Percentiles rank a stretch among this genome's conserved stretches.
Evolutionary conservation across 1,139 yeast genomes (phyloP).

Genomic region (Waltiozyma sp.): DNA sequence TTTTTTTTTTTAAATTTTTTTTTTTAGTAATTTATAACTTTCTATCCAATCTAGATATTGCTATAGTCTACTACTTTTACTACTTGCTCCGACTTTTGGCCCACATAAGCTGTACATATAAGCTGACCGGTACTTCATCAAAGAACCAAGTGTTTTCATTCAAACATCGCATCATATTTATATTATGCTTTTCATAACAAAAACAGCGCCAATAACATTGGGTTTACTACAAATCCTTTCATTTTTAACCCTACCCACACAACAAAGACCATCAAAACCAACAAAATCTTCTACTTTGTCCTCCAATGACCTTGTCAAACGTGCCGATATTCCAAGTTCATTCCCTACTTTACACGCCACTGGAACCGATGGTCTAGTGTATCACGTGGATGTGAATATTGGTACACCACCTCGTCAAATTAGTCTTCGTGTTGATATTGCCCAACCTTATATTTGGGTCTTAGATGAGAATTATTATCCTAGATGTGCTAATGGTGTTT

Average conservation of each 20-base stretch:
- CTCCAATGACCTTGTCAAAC: neutral
- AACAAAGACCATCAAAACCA: neutral
- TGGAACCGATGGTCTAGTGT: neutral
- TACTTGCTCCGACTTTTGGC: no score
- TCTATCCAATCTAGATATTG: no score
- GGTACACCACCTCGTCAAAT: conserved; percentile 27
- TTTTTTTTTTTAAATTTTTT: no score
- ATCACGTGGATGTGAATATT: conserved; percentile 22
- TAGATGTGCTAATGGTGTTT: conserved; percentile 1
- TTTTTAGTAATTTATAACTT: no score
- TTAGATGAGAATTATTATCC: conserved; percentile 5
- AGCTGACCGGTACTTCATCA: no score
- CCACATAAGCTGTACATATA: no score
- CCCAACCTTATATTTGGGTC: conserved; percentile 33
- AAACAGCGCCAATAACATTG: no score
- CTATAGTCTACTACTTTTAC: no score
- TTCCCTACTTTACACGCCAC: neutral
- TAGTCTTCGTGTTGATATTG: conserved; percentile 28
- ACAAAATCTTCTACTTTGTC: neutral
- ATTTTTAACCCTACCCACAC: neutral
- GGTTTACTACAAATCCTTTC: no score
- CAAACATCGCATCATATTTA: no score
- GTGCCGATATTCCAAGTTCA: neutral
- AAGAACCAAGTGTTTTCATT: no score
- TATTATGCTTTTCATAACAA: no score